Percentiles rank a stretch among this genome's conserved stretches.
Evolutionary conservation across 805 yeast genomes (phyloP).

Genomic region (Candida tammaniensis): DNA sequence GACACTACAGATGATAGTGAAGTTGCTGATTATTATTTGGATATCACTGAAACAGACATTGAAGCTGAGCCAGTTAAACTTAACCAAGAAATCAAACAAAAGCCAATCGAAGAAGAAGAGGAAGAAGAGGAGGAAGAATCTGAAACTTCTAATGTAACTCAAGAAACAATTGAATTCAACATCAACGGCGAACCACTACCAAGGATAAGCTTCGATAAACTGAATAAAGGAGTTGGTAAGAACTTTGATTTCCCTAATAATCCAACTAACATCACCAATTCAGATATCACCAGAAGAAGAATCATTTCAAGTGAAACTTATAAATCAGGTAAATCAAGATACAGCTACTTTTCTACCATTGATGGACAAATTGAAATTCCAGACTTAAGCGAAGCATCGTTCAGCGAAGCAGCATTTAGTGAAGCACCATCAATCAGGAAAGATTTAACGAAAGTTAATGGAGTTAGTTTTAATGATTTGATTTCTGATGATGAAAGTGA

Average conservation of each 20-base stretch:
- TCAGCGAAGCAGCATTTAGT: conserved; percentile 12
- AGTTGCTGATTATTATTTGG: conserved; percentile 18
- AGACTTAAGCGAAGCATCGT: conserved; percentile 25
- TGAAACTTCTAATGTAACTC: conserved; percentile 3
- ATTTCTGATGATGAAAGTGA: conserved; percentile 15
- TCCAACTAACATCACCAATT: conserved; percentile 31
- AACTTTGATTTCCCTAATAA: conserved; percentile 39
- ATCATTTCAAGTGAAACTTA: conserved; percentile 12
- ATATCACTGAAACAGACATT: conserved; percentile 10
- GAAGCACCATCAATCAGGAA: conserved; percentile 8
- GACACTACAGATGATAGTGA: conserved; percentile 6
- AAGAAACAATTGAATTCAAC: conserved; percentile 9
- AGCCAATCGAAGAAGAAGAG: conserved; percentile 7
- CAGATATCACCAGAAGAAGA: conserved; percentile 15
- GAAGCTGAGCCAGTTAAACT: background rate
- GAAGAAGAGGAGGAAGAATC: conserved; percentile 9
- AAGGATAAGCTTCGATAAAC: background rate
- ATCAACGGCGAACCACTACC: background rate
- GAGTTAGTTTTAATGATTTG: conserved; percentile 26
- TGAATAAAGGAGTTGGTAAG: conserved; percentile 35
- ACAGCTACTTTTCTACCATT: conserved; percentile 15
- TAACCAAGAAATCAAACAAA: background rate
- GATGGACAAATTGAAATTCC: conserved; percentile 44
- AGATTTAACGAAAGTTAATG: conserved; percentile 14
- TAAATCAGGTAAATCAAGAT: conserved; percentile 15